Evolutionary conservation across 202 grass and related monocot species (phyloP).

Genomic region (Brachypodium distachyon): DNA sequence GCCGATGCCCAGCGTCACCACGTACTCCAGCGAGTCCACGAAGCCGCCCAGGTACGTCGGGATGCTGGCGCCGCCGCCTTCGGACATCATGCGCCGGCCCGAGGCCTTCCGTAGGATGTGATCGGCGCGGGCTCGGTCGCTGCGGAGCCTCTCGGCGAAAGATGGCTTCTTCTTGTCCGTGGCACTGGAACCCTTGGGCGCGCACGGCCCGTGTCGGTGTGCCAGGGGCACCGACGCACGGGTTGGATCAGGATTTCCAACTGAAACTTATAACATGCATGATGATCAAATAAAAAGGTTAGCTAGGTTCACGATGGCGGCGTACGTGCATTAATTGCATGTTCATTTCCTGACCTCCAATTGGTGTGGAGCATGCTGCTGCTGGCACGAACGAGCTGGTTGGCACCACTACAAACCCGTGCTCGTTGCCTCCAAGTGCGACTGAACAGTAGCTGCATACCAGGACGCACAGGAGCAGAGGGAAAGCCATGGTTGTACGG

Average conservation of each 20-base stretch:
- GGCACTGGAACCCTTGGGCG: fast-evolving
- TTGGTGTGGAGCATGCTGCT: not conserved
- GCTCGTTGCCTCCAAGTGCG: not conserved
- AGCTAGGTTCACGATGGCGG: no score
- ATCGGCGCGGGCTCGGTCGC: not conserved
- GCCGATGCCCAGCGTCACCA: conserved; percentile 32
- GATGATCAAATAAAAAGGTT: no score
- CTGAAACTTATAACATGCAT: not conserved
- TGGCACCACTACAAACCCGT: not conserved
- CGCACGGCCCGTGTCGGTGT: conserved; percentile 5
- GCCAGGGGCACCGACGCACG: not conserved
- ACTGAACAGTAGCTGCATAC: not conserved
- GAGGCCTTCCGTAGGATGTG: not conserved
- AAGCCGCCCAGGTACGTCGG: not conserved
- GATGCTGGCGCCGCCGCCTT: not conserved
- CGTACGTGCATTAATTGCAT: no score
- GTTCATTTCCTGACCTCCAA: not conserved
- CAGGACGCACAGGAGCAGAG: not conserved
- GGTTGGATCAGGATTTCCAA: not conserved
- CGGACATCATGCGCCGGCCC: not conserved
- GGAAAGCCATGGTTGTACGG: not conserved
- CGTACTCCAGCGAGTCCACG: conserved; percentile 22
- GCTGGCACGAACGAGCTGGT: not conserved
- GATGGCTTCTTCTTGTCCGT: not conserved
- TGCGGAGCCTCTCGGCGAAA: not conserved